Base-by-base conservation (phyloP, 2,329 filamentous ascomycete species). In the Sporothrix brunneoviolacea region DNA sequence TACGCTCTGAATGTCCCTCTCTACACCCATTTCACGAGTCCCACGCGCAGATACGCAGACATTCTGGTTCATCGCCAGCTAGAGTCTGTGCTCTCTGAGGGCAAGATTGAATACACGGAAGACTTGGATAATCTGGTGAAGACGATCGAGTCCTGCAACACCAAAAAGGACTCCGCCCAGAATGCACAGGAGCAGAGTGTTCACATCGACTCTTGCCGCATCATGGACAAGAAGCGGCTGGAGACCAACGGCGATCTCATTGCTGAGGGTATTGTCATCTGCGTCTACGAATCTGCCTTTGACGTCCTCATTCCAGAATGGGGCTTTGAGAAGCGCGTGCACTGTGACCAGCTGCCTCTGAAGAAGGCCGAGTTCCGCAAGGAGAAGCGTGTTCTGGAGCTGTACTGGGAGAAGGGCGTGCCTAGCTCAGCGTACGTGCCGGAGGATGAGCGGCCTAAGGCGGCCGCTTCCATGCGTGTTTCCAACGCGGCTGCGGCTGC, bases 291-390 rank as follows among this genome's bases (percentile, higher is more conserved):
- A 70, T 97, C 93, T 24, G 93, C 93, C 18, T 98, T 98, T 65
- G 93, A 98, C 67, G 89, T 98, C 38, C 79, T 98, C 57, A 97
- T 98, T 65, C 93, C 93, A 6, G 91, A 98, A 65, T 98, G 90
- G 75, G 93, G 93, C 58, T 97, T 98, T 60, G 93, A 98, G 76
- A 98, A 98, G 82, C 88, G 93, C 57, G 93, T 98, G 47, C 93
- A 98, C 71, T 98, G 93, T 65, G 93, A 98, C 64, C 93, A 98
- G 74, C 77, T 98, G 65, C 93, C 93, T 27, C 74, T 98, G 59
- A 91, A 97, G 80, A 98, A 98, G 77, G 93, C 93, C n/a, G 93
- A 98, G 66, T 98, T 93, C 71, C 84, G 94, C 69, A 97, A 97
- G 77, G 90, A 95, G 65, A 88, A 91, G 72, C 83, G 93, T 50